phyloP scores from a whole-genome alignment of 108 stramenopile species.

The Pseudonitzschia delicatissima region DNA sequence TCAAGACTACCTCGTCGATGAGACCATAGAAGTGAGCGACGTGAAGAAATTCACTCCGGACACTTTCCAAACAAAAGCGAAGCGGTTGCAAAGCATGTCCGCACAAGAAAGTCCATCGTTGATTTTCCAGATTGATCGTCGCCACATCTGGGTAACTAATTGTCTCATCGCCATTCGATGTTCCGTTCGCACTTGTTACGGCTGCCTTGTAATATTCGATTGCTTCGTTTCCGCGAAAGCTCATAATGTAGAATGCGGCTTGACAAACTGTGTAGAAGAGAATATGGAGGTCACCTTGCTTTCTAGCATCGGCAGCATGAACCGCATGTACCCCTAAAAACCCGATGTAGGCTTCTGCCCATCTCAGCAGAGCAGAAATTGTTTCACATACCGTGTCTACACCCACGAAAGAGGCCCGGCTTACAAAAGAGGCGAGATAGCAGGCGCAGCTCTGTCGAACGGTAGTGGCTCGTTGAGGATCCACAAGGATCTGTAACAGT shows the following conservation, averaged over 20 bases:
- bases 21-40: slow-evolving; percentile 58
- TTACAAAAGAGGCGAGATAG: slow-evolving; percentile 95
- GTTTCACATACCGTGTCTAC: slow-evolving; percentile 76
- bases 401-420: slow-evolving; percentile 79
- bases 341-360: slow-evolving; percentile 84
- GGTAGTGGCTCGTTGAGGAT: slow-evolving; percentile 61
- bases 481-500: slow-evolving; percentile 67
- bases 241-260: slow-evolving; percentile 96
- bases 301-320: slow-evolving; percentile 43
- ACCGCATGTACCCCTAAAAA: slow-evolving; percentile 32
- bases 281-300: slow-evolving; percentile 68
- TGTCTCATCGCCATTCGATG: not conserved
- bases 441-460: slow-evolving; percentile 86
- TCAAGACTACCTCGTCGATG: slow-evolving; percentile 16
- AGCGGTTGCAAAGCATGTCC: slow-evolving; percentile 78
- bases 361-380: slow-evolving; percentile 74
- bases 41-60: slow-evolving; percentile 89
- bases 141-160: slow-evolving; percentile 29
- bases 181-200: slow-evolving; percentile 13
- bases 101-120: slow-evolving; percentile 68
- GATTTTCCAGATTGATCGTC: slow-evolving; percentile 43
- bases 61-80: slow-evolving; percentile 91
- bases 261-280: slow-evolving; percentile 95
- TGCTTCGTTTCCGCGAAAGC: slow-evolving; percentile 88
- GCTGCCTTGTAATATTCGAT: slow-evolving; percentile 55